Evolutionary conservation across 805 yeast genomes (phyloP), one percentile per base, ranked within the genome.

Genomic region (Candida krabiensis): DNA sequence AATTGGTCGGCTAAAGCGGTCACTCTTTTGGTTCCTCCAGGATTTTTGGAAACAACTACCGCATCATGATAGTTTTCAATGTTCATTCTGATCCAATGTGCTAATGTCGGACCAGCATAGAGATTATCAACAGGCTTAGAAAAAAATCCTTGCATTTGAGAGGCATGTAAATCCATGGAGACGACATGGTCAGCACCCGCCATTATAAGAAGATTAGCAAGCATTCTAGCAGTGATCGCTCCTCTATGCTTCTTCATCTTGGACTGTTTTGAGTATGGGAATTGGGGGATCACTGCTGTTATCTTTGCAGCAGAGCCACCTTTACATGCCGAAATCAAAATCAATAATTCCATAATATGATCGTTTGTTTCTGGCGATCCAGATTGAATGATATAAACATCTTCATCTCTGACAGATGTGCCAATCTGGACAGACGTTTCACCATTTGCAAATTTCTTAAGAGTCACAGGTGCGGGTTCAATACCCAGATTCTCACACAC

Each of bases 141-240:
- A 70, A 93, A 93, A 60, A 93, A 93, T 11, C 99, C 99, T 70
- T 93, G 99, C 99, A 93, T 93, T 67, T 93, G 99, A 24, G 96
- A 82, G 19, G 99, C 99, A 54, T 80, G 86, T 50, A 93, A 70
- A 60, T 93, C 99, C 97, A 93, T 90, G 3, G 96, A 87, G 27
- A 93, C 91, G 41, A 93, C 95, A 64, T 93, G 99, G 65, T 93
- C 98, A 18, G 98, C 99, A 52, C 99, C 99, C 3, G 99, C 98
- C 95, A 93, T 95, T 41, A 89, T 80, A 47, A 93, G 70, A 57
- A 93, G 69, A 54, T 93, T 93, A 44, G 99, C 98, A 59, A 93
- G 75, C 98, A 93, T 86, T 60, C 98, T 79, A 12, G 99, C 99
- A 4, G 99, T 91, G 56, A 93, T 93, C 28, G 99, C 98, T 38